Conservation (phyloP, 2,329 filamentous ascomycete species). For the Ploettnerulaceae sp. region DNA sequence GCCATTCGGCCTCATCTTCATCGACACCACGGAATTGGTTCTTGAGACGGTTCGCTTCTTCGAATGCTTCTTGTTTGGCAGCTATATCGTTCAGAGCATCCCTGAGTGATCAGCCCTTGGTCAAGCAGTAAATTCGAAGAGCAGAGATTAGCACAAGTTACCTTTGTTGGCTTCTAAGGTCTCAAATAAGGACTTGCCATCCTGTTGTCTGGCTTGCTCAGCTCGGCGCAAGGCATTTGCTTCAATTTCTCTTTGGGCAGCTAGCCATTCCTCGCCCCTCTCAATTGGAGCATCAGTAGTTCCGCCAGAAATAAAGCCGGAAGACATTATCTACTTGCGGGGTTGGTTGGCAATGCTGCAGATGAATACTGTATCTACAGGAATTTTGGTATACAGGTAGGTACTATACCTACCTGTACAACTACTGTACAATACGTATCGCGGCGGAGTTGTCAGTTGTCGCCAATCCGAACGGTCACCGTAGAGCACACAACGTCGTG, state of each 20-base stretch:
- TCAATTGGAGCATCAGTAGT: constrained; percentile 41
- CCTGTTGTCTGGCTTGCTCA: constrained; percentile 38
- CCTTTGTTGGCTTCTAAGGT: constrained; percentile 79
- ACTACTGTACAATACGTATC: no score
- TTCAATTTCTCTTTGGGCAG: constrained; percentile 37
- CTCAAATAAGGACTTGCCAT: constrained; percentile 62
- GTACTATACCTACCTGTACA: no score
- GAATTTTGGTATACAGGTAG: no score
- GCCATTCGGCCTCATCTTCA: constrained; percentile 73
- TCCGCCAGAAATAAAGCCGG: constrained; percentile 48
- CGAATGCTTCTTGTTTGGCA: constrained; percentile 77
- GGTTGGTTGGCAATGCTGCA: constrained; percentile 3
- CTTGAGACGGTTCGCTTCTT: constrained; percentile 64
- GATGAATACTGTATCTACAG: no score
- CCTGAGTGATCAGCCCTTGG: constrained; percentile 33
- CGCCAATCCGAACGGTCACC: no score
- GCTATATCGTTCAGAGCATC: constrained; percentile 42
- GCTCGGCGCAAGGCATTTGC: constrained; percentile 30
- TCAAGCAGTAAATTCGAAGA: not conserved
- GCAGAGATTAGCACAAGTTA: constrained; percentile 32
- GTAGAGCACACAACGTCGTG: no score
- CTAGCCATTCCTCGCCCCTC: constrained; percentile 34
- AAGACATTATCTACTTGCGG: constrained; percentile 43
- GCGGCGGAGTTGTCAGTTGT: no score
- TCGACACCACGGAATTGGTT: constrained; percentile 76